These are phyloP conservation scores for Filosporella fistucella DNA, from an alignment of 495 filamentous ascomycete genomes.

Conservation along the genomic window DNA sequence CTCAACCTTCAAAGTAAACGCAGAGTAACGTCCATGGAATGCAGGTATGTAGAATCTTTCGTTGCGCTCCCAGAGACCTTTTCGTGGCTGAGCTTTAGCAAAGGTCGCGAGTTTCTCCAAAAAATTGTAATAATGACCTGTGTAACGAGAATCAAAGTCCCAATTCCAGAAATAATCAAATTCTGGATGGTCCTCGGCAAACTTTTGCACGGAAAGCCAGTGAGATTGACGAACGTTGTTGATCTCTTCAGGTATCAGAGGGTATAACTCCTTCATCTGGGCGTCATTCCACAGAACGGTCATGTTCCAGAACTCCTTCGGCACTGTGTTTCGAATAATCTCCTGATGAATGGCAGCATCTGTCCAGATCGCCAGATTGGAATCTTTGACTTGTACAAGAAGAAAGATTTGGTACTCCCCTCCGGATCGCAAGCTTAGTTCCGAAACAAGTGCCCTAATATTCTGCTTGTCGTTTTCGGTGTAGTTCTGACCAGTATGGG, in stretches of 20 bases:
- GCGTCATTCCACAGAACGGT: conserved; percentile 64
- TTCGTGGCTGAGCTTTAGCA: conserved; percentile 56
- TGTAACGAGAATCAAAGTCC: conserved; percentile 69
- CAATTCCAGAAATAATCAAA: conserved; percentile 77
- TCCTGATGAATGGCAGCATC: conserved; percentile 47
- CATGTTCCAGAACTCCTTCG: conserved; percentile 61
- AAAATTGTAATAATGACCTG: conserved; percentile 67
- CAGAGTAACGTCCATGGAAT: conserved; percentile 54
- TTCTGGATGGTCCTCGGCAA: conserved; percentile 62
- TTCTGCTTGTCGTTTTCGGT: conserved; percentile 66
- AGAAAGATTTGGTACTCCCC: conserved; percentile 75
- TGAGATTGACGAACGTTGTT: conserved; percentile 42
- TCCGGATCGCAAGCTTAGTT: conserved; percentile 66
- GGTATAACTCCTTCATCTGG: conserved; percentile 53
- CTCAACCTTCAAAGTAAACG: conserved; percentile 49
- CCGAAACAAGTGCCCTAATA: conserved; percentile 69
- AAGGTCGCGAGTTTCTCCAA: conserved; percentile 56
- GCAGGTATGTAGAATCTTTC: conserved; percentile 66
- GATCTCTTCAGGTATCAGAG: conserved; percentile 37
- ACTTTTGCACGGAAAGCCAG: conserved; percentile 58
- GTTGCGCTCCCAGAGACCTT: conserved; percentile 70
- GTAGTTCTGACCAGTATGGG: conserved; percentile 63
- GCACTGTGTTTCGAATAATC: conserved; percentile 49
- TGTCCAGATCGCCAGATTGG: conserved; percentile 47
- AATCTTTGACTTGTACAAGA: conserved; percentile 67